These are phyloP conservation scores for Lepiota venenata DNA, from an alignment of 768 basidiomycete species.

Conservation along the genomic window DNA sequence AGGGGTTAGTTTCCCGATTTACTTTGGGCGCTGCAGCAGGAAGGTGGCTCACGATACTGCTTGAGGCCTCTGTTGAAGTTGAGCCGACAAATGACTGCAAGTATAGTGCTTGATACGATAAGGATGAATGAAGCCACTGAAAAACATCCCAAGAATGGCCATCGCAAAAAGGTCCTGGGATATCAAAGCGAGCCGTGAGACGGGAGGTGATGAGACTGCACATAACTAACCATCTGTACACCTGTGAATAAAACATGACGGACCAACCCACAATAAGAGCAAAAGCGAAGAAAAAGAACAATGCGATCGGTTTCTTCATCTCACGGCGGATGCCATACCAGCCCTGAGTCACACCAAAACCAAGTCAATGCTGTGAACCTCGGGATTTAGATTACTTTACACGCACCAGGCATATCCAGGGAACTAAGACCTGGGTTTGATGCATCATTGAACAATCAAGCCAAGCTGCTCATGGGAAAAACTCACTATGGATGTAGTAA, in stretches of 20 bases:
- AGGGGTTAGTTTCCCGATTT: constrained; percentile 12
- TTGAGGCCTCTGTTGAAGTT: constrained; percentile 55
- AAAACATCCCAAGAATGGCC: constrained; percentile 47
- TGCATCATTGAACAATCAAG: background rate
- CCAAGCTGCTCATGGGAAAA: background rate
- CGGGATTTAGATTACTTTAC: background rate
- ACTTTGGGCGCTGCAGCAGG: background rate
- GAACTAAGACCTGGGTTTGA: constrained; percentile 38
- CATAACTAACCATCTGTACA: constrained; percentile 40
- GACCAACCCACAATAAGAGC: constrained; percentile 34
- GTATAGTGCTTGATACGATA: constrained; percentile 35
- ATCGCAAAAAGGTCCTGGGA: constrained; percentile 42
- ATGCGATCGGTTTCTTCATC: constrained; percentile 24
- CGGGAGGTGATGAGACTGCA: background rate
- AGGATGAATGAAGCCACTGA: constrained; percentile 42
- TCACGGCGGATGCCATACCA: constrained; percentile 52
- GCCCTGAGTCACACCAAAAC: constrained; percentile 31
- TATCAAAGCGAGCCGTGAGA: constrained; percentile 20
- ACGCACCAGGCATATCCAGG: constrained; percentile 51
- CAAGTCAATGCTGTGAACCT: background rate
- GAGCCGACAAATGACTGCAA: constrained; percentile 45
- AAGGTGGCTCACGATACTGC: constrained; percentile 45
- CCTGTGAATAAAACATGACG: constrained; percentile 43
- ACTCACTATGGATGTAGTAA: constrained; percentile 42
- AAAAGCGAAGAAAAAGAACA: constrained; percentile 40